Conservation (phyloP, 1,284 basidiomycete genomes). For the Laetiporus sulphureus region DNA sequence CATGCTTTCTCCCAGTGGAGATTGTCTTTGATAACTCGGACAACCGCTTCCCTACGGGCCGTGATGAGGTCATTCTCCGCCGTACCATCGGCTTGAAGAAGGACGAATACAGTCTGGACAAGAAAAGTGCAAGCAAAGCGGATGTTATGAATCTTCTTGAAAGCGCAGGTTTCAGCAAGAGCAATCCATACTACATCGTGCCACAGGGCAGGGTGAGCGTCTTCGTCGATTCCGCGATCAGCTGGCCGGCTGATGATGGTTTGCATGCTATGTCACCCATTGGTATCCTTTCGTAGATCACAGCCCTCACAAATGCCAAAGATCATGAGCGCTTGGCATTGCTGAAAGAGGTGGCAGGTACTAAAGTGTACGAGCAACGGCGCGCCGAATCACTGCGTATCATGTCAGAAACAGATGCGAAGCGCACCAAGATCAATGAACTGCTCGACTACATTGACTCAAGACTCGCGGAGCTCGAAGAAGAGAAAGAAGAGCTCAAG, state of each 20-base stretch:
- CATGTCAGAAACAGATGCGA: slow-evolving; percentile 94
- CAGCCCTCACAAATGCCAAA: slow-evolving; percentile 94
- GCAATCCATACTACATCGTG: slow-evolving; percentile 99
- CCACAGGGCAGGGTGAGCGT: slow-evolving; percentile 87
- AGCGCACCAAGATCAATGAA: slow-evolving; percentile 88
- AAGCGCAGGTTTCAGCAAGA: slow-evolving; percentile 93
- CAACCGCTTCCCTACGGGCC: slow-evolving; percentile 85
- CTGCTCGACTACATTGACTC: slow-evolving; percentile 89
- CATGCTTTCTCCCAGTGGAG: slow-evolving; percentile 44
- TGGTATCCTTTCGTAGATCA: slow-evolving; percentile 65
- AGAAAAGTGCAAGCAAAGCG: slow-evolving; percentile 92
- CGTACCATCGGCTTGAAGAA: slow-evolving; percentile 97
- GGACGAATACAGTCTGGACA: slow-evolving; percentile 97
- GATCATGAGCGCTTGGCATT: slow-evolving; percentile 91
- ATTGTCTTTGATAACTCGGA: slow-evolving; percentile 89
- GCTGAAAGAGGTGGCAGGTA: slow-evolving; percentile 97
- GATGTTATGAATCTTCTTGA: slow-evolving; percentile 97
- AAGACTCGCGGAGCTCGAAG: slow-evolving; percentile 86
- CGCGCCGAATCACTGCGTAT: slow-evolving; percentile 89
- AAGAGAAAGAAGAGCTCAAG: slow-evolving; percentile 96
- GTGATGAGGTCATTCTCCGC: slow-evolving; percentile 79
- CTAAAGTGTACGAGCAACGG: slow-evolving; percentile 96
- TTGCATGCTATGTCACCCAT: neutral
- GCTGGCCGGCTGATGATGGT: neutral
- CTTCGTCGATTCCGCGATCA: neutral